Evolutionary conservation across 2,329 filamentous ascomycete species (phyloP).

Genomic region (Plenodomus tracheiphilus): DNA sequence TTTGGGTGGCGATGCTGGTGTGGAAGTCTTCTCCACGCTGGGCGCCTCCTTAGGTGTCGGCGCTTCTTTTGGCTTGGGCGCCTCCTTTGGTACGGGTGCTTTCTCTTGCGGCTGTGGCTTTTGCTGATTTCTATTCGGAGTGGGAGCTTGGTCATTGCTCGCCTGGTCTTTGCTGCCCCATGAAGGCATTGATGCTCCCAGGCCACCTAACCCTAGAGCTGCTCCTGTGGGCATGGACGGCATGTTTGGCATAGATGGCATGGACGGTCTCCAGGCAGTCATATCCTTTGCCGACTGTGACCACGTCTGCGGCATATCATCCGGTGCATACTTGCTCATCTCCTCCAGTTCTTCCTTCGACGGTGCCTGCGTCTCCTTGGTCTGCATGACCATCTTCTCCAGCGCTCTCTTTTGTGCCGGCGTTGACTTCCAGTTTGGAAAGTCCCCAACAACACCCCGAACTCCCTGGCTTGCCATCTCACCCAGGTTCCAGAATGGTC

Average conservation of each 20-base stretch:
- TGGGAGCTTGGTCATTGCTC: conserved; percentile 3
- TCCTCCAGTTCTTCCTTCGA: conserved; percentile 37
- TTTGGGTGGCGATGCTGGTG: conserved; percentile 7
- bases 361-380: conserved; percentile 38
- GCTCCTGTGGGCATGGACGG: conserved; percentile 29
- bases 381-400: conserved; percentile 45
- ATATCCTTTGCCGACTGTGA: conserved; percentile 38
- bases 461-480: conserved; percentile 44
- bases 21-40: conserved; percentile 10
- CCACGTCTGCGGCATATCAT: conserved; percentile 39
- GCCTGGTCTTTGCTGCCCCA: conserved; percentile 10
- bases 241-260: conserved; percentile 34
- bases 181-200: conserved; percentile 5
- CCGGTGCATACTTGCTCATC: conserved; percentile 40
- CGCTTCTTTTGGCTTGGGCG: conserved; percentile 16
- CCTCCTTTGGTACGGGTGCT: conserved; percentile 7
- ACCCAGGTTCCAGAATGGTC: conserved; percentile 42
- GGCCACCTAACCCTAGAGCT: conserved; percentile 24
- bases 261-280: conserved; percentile 35
- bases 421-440: conserved; percentile 41
- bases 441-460: conserved; percentile 36
- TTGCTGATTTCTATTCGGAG: not conserved
- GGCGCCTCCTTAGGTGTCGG: conserved; percentile 17
- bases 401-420: conserved; percentile 40
- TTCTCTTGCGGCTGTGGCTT: conserved; percentile 8